Conservation (phyloP, 2,329 filamentous ascomycete genomes). For the Alternaria longipes region DNA sequence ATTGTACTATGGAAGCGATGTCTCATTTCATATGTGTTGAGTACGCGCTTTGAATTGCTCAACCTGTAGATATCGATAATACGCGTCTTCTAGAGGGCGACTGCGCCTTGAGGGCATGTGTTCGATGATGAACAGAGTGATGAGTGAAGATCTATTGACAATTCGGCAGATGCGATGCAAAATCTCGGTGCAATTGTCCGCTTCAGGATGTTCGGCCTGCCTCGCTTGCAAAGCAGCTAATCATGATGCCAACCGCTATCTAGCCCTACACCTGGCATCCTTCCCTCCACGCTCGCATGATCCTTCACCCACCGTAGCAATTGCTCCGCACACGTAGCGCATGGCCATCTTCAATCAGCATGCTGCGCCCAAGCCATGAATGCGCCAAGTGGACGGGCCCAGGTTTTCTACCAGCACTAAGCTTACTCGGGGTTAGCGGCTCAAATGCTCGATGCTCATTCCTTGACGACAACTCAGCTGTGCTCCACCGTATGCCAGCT, state of each 20-base stretch:
- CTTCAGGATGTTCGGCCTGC: slow-evolving; percentile 2
- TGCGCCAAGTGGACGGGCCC: slow-evolving; percentile 13
- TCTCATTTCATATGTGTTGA: slow-evolving; percentile 2
- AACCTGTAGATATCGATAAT: background rate
- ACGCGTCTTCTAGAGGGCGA: background rate
- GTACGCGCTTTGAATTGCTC: background rate
- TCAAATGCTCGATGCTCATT: slow-evolving; percentile 11
- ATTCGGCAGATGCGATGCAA: slow-evolving; percentile 1
- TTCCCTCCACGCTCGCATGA: slow-evolving; percentile 9
- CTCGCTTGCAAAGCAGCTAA: slow-evolving; percentile 4
- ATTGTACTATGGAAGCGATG: background rate
- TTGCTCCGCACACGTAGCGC: slow-evolving; percentile 6
- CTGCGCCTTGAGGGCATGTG: background rate
- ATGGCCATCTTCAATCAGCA: slow-evolving; percentile 5
- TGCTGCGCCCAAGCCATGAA: slow-evolving; percentile 7
- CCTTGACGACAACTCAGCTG: slow-evolving; percentile 17
- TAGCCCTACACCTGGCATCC: background rate
- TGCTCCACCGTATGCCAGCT: slow-evolving; percentile 8
- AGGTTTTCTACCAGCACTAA: background rate
- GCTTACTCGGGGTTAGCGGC: slow-evolving; percentile 6
- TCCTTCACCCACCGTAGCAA: background rate
- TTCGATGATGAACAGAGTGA: background rate
- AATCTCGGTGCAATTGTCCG: slow-evolving; percentile 7
- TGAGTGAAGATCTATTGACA: background rate
- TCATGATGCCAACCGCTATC: slow-evolving; percentile 4